These are phyloP conservation scores for Venturia aucupariae DNA, from an alignment of 2,329 filamentous ascomycete genomes.

Conservation along the genomic window DNA sequence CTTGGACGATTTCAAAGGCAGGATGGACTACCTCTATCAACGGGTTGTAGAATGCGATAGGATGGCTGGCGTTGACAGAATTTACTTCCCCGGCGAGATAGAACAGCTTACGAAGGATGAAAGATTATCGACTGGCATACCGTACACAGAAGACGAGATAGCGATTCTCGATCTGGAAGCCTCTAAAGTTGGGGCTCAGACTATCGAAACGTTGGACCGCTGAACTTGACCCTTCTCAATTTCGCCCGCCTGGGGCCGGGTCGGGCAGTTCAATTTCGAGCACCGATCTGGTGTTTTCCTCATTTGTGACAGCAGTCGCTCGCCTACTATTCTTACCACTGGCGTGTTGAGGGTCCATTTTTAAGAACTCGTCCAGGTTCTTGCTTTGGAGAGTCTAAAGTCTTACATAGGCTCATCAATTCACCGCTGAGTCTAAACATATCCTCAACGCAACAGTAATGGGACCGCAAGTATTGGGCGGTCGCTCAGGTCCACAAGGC, in stretches of 20 bases:
- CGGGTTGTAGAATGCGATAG: slow-evolving; percentile 44
- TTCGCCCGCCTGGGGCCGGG: not conserved
- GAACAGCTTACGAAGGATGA: slow-evolving; percentile 41
- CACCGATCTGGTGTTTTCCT: not conserved
- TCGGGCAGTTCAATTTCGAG: not conserved
- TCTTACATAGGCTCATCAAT: not conserved
- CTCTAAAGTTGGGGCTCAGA: slow-evolving; percentile 30
- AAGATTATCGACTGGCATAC: slow-evolving; percentile 37
- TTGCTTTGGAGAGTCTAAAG: not conserved
- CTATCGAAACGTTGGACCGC: not conserved
- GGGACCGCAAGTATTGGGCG: not conserved
- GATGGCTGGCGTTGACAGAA: slow-evolving; percentile 44
- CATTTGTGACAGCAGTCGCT: not conserved
- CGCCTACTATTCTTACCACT: not conserved
- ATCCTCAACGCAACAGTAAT: not conserved
- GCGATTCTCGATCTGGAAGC: slow-evolving; percentile 43
- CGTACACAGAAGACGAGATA: slow-evolving; percentile 40
- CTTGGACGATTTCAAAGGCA: slow-evolving; percentile 56
- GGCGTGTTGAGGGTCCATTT: not conserved
- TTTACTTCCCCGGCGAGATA: slow-evolving; percentile 51
- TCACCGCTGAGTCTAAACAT: not conserved
- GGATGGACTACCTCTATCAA: slow-evolving; percentile 51
- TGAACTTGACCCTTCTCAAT: not conserved
- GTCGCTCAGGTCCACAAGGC: not conserved
- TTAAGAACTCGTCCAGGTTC: not conserved